These are phyloP conservation scores for Pleurozium schreberi DNA, from an alignment of 225 moss, liverwort and hornwort genomes.

Conservation along the genomic window DNA sequence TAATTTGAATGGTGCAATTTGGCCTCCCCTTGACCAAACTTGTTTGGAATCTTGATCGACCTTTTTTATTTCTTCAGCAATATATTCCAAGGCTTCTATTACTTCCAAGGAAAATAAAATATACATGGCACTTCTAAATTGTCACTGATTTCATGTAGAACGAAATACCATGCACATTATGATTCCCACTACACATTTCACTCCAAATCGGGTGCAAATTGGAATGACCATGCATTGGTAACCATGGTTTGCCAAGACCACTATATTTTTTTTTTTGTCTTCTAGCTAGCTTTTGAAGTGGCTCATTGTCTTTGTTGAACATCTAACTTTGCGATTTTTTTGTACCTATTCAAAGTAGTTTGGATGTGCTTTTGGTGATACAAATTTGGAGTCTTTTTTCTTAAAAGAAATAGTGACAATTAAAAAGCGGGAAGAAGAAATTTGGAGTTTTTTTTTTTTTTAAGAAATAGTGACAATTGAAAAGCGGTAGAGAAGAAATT, in stretches of 20 bases:
- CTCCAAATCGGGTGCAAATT: background rate
- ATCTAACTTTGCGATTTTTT: background rate
- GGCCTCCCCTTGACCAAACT: too few species aligned
- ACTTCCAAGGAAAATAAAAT: background rate
- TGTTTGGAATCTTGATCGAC: accelerated
- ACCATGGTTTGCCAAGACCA: background rate
- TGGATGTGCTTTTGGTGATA: background rate
- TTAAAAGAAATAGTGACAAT: too few species aligned
- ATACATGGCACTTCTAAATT: background rate
- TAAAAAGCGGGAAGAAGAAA: too few species aligned
- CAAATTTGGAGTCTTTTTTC: too few species aligned
- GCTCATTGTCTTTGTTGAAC: background rate
- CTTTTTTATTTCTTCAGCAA: background rate
- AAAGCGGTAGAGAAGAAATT: too few species aligned
- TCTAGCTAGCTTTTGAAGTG: background rate
- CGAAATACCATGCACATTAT: too few species aligned
- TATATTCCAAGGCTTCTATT: background rate
- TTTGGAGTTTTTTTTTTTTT: too few species aligned
- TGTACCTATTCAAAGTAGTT: background rate
- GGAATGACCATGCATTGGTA: background rate
- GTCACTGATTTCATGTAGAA: background rate
- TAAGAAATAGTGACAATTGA: too few species aligned
- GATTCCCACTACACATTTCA: too few species aligned
- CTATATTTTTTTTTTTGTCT: too few species aligned
- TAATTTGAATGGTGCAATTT: background rate